Conservation (phyloP, 1,284 basidiomycete species). For the Marasmius oreades region DNA sequence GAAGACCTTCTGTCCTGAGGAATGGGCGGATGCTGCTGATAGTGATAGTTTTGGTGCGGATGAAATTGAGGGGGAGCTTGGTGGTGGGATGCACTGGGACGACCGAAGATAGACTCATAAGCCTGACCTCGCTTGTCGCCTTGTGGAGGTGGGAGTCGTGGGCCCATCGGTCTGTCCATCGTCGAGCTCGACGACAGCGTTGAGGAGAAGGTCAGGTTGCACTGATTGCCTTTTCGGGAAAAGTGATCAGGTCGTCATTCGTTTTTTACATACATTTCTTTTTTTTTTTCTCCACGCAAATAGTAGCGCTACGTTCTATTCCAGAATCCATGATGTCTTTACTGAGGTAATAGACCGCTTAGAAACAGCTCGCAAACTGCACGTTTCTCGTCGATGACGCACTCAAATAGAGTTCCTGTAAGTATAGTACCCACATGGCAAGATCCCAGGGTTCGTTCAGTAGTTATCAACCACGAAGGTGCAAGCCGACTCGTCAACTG, state of each 20-base stretch:
- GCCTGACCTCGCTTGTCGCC: constrained; percentile 69
- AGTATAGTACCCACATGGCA: no score
- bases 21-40: constrained; percentile 23
- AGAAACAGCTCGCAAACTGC: no score
- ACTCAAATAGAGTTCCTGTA: no score
- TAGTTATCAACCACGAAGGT: no score
- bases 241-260: neutral
- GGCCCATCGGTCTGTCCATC: constrained; percentile 60
- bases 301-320: no score
- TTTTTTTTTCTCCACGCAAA: no score
- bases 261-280: neutral
- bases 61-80: constrained; percentile 27
- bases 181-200: neutral
- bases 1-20: constrained; percentile 28
- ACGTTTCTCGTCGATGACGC: no score
- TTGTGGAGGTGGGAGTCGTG: constrained; percentile 48
- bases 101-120: constrained; percentile 81
- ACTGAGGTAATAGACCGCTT: no score
- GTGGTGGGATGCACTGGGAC: constrained; percentile 60
- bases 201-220: neutral
- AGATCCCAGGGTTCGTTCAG: no score
- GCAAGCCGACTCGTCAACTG: no score
- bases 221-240: neutral
- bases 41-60: constrained; percentile 23
- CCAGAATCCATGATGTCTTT: no score